Conservation (phyloP, 306 rosid species). For the Arachis hypogaea region DNA sequence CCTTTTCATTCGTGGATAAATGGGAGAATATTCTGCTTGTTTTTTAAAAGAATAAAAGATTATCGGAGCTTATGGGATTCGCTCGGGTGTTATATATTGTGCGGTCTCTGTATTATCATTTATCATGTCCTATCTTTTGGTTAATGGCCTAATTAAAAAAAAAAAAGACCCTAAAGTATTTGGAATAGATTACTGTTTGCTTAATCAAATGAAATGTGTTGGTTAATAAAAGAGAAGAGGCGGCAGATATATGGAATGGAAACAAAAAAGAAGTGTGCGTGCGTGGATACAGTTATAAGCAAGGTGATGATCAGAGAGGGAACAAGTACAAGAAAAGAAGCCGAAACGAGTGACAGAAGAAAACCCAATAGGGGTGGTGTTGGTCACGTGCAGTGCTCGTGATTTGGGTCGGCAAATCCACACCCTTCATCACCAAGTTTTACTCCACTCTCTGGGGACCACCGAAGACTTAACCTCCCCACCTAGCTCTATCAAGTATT, state of each 20-base stretch:
- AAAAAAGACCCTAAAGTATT: too few species aligned
- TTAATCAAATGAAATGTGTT: too few species aligned
- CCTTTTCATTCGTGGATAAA: constrained; percentile 15
- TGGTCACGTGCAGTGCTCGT: constrained; percentile 55
- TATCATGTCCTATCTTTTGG: too few species aligned
- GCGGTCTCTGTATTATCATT: not conserved
- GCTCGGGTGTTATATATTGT: not conserved
- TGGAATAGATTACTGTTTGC: too few species aligned
- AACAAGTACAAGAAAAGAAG: constrained; percentile 40
- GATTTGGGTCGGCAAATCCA: constrained; percentile 53
- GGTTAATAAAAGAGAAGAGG: too few species aligned
- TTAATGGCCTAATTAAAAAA: too few species aligned
- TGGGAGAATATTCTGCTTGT: constrained; percentile 22
- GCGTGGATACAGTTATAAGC: not conserved
- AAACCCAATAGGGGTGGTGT: constrained; percentile 37
- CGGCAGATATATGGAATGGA: not conserved
- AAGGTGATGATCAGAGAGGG: constrained; percentile 9
- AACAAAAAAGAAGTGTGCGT: too few species aligned
- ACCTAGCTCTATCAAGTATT: constrained; percentile 32
- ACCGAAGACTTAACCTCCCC: not conserved
- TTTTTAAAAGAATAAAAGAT: too few species aligned
- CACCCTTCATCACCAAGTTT: constrained; percentile 51
- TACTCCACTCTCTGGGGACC: not conserved
- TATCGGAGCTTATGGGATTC: not conserved
- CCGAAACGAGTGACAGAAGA: constrained; percentile 37